These are phyloP conservation scores for Puccinellia tenuiflora DNA, from an alignment of 176 grass and related monocot species.

Conservation along the genomic window DNA sequence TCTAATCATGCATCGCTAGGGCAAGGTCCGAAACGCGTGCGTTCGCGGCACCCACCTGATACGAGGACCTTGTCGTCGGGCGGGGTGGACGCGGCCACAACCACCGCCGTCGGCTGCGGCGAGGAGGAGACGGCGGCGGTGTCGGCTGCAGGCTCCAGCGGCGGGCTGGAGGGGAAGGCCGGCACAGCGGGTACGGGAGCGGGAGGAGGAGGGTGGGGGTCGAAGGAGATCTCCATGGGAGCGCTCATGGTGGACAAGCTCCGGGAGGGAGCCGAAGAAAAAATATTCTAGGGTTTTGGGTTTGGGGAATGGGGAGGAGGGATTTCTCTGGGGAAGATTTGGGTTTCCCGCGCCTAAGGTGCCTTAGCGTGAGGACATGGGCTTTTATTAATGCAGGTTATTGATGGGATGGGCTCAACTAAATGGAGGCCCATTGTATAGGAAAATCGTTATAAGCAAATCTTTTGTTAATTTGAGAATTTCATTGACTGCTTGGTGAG, in stretches of 20 bases:
- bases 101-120: constrained; percentile 16
- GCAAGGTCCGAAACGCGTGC: not conserved
- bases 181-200: not conserved
- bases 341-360: constrained; percentile 28
- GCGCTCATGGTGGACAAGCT: constrained; percentile 50
- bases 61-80: constrained; percentile 74
- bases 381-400: not conserved
- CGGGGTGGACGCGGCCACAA: not conserved
- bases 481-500: not conserved
- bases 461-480: not conserved
- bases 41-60: constrained; percentile 39
- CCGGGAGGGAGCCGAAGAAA: not conserved
- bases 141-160: not conserved
- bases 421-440: not conserved
- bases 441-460: not conserved
- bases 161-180: not conserved
- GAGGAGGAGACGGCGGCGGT: constrained; percentile 13
- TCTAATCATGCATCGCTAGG: not conserved
- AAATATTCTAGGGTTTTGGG: constrained; percentile 26
- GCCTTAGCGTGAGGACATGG: not conserved
- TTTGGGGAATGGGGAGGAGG: not conserved
- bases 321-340: not conserved
- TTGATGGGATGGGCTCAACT: not conserved
- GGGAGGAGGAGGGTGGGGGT: constrained; percentile 16
- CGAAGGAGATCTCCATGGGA: constrained; percentile 82